A percentile compares a stretch with the other conserved stretches of the same genome.
Evolutionary conservation across 2,329 filamentous ascomycete genomes (phyloP).

Genomic region (Fragosphaeria purpurea): DNA sequence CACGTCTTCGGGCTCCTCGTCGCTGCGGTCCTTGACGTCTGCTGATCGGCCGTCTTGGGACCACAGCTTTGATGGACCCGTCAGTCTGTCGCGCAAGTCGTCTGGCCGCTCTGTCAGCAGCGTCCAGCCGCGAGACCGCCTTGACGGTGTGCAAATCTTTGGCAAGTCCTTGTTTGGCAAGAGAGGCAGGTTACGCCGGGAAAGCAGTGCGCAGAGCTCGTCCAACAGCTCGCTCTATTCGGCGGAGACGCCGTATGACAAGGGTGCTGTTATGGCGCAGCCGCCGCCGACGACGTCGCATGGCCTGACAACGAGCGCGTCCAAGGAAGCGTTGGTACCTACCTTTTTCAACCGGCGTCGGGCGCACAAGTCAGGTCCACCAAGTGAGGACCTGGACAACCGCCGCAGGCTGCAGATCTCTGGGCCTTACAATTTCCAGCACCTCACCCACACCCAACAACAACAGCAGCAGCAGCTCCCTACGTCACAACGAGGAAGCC

Average conservation of each 20-base stretch:
- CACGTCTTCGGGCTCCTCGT: conserved; percentile 47
- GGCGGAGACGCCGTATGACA: conserved; percentile 30
- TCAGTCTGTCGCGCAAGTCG: conserved; percentile 40
- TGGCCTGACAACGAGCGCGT: conserved; percentile 15
- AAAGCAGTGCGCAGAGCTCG: conserved; percentile 38
- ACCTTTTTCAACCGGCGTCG: conserved; percentile 43
- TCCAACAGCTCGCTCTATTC: conserved; percentile 40
- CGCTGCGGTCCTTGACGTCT: conserved; percentile 36
- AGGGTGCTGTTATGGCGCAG: conserved; percentile 1
- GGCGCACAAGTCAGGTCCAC: conserved; percentile 21
- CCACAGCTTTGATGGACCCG: conserved; percentile 29
- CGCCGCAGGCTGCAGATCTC: conserved; percentile 45
- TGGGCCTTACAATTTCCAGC: conserved; percentile 56
- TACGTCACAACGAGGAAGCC: conserved; percentile 29
- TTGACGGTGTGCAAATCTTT: conserved; percentile 50
- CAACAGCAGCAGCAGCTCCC: conserved; percentile 25
- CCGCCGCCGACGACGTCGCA: conserved; percentile 18
- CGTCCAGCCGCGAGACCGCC: conserved; percentile 42
- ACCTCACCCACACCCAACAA: conserved; percentile 48
- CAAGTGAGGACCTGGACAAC: conserved; percentile 17
- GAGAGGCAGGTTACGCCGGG: conserved; percentile 39
- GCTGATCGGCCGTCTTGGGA: conserved; percentile 40
- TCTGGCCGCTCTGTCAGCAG: conserved; percentile 46
- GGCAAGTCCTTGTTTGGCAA: conserved; percentile 51
- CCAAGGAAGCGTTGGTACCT: conserved; percentile 34